Evolutionary conservation across 108 stramenopile genomes (phyloP), one percentile per base, ranked within the genome.

Genomic region (Skeletonema marinoi): DNA sequence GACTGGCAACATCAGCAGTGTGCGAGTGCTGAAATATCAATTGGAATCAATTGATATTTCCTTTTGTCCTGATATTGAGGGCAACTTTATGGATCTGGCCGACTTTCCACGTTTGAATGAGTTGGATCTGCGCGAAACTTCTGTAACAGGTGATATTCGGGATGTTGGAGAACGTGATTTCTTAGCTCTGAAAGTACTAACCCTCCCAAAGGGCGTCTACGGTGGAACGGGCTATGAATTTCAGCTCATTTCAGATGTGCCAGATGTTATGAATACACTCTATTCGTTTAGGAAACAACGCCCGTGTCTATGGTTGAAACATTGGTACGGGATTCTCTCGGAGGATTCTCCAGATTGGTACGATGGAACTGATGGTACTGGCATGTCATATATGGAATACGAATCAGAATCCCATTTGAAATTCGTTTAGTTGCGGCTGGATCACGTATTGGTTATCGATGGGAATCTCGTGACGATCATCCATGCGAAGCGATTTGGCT

Each of bases 21-120:
- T 63, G 31, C n/a, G 62, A n/a, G 62, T 63, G 62, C n/a, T 63
- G 14, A 63, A 63, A 63, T 30, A 63, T 30, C 32, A 30, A 3
- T 31, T 63, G 1, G n/a, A n/a, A n/a, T n/a, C n/a, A n/a, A n/a
- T n/a, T n/a, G n/a, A n/a, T n/a, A n/a, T n/a, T n/a, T n/a, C n/a
- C n/a, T n/a, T n/a, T n/a, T n/a, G n/a, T n/a, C n/a, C n/a, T n/a
- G n/a, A n/a, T n/a, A n/a, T n/a, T n/a, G n/a, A n/a, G n/a, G 62
- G 62, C 5, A 16, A 63, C 36, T 31, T 63, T 33, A 63, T 63
- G 62, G 38, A 63, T 8, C 62, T 63, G 29, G 32, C 62, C 1
- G 62, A 63, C 30, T 63, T 63, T 63, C 62, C 62, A 3, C 62
- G 4, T 3, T n/a, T 63, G 31, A 33, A 32, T 2, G 17, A 19